A percentile compares a stretch with the other conserved stretches of the same genome.
Evolutionary conservation across 2,329 filamentous ascomycete species (phyloP).

Genomic region (Sphaerulina vaccinii): DNA sequence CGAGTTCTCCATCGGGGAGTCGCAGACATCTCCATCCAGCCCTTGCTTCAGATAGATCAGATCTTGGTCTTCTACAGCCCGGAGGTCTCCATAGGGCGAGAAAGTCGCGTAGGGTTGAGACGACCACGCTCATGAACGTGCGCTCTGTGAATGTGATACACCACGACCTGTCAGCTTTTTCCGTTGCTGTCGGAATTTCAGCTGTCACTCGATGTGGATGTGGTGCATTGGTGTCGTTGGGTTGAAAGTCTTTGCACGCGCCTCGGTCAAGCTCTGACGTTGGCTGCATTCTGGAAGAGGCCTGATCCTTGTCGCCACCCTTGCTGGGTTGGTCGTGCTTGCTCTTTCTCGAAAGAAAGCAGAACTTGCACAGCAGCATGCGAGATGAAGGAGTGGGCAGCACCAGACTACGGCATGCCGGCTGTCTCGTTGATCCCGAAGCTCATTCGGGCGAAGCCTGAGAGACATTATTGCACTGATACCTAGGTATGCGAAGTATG

Average conservation of each 20-base stretch:
- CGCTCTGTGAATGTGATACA: neutral
- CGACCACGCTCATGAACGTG: too few species aligned
- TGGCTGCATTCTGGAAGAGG: neutral
- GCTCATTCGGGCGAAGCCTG: neutral
- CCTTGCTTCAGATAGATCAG: neutral
- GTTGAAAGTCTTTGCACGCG: neutral
- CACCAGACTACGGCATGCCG: neutral
- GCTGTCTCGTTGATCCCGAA: neutral
- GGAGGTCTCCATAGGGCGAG: too few species aligned
- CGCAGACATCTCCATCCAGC: neutral
- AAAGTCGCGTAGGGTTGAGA: too few species aligned
- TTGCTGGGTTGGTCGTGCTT: neutral
- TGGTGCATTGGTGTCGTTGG: neutral
- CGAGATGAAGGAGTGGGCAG: neutral
- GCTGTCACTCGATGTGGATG: neutral
- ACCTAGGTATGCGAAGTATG: too few species aligned
- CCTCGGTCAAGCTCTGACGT: too few species aligned
- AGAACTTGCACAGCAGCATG: slow-evolving; percentile 1
- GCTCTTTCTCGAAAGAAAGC: neutral
- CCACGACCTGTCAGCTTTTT: slow-evolving; percentile 1
- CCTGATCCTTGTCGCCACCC: neutral
- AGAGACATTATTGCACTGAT: too few species aligned
- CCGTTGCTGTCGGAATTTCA: neutral
- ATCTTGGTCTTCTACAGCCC: slow-evolving; percentile 1
- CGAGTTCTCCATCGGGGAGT: slow-evolving; percentile 8